phyloP scores from a whole-genome alignment of 495 filamentous ascomycete species.

The Talaromyces wortmannii region DNA sequence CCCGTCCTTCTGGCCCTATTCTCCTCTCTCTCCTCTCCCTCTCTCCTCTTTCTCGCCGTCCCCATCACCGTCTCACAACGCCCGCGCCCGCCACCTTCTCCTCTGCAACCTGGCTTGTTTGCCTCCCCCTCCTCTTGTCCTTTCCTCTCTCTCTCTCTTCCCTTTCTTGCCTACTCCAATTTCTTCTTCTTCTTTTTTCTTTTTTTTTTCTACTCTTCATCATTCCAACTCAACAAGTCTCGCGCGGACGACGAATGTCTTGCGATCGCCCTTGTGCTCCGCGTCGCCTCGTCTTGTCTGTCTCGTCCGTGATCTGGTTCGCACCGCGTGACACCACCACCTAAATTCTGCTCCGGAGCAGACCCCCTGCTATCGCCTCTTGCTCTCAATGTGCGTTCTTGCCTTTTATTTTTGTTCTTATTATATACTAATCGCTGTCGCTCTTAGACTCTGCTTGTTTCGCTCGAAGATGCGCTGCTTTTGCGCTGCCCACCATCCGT shows the following conservation, averaged over 20 bases:
- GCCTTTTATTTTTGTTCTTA: background rate
- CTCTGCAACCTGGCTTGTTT: background rate
- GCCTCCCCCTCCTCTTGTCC: background rate
- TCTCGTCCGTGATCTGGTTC: background rate
- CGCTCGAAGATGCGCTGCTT: slow-evolving; percentile 4
- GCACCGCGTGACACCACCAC: background rate
- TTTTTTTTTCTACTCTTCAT: no score
- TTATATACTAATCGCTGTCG: background rate
- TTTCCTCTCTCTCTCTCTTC: background rate
- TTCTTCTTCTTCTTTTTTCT: no score
- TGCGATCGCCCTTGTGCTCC: background rate
- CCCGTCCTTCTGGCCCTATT: background rate
- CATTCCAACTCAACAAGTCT: background rate
- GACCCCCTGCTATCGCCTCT: background rate
- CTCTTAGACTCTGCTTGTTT: background rate
- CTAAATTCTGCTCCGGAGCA: no score
- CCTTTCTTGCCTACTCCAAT: background rate
- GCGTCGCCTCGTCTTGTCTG: background rate
- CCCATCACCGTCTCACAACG: background rate
- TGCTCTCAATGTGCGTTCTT: background rate
- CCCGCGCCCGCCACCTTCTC: background rate
- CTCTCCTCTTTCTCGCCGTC: background rate
- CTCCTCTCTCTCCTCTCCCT: background rate
- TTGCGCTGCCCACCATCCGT: slow-evolving; percentile 2
- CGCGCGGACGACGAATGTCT: background rate